A percentile compares a stretch with the other conserved stretches of the same genome.
Conservation (phyloP, 805 yeast genomes). For the Ogataea chonburiensis region DNA sequence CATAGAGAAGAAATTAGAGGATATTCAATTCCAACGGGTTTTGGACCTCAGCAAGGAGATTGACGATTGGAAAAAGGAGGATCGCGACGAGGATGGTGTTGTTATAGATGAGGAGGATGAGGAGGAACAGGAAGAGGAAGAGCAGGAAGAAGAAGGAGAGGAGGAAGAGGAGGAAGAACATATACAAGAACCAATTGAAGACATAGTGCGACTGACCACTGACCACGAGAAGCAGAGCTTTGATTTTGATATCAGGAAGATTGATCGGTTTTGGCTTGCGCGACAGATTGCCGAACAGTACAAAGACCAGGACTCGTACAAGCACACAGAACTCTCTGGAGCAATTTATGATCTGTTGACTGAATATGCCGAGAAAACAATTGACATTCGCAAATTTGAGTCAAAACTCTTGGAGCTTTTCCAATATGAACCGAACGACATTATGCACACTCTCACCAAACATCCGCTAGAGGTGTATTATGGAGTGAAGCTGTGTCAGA, state of each 20-base stretch:
- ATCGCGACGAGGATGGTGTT: conserved; percentile 32
- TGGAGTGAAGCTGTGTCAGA: conserved; percentile 28
- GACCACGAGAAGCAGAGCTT: neutral
- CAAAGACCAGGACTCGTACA: conserved; percentile 38
- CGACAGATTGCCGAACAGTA: conserved; percentile 41
- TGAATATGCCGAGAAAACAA: conserved; percentile 26
- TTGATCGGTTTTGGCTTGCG: conserved; percentile 51
- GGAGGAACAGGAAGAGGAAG: conserved; percentile 32
- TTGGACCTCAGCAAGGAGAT: conserved; percentile 44
- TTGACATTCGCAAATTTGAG: conserved; percentile 47
- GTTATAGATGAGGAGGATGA: conserved; percentile 43
- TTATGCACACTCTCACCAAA: conserved; percentile 48
- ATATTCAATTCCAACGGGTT: conserved; percentile 47
- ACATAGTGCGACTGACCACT: conserved; percentile 11
- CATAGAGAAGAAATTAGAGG: conserved; percentile 41
- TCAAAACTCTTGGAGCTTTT: conserved; percentile 51
- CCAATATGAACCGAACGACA: conserved; percentile 48
- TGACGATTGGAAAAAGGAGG: conserved; percentile 44
- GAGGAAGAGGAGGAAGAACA: conserved; percentile 34
- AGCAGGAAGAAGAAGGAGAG: conserved; percentile 31
- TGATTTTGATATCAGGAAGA: conserved; percentile 19
- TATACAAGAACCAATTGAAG: conserved; percentile 32
- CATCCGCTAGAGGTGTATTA: conserved; percentile 38
- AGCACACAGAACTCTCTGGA: conserved; percentile 36
- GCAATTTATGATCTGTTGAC: conserved; percentile 42